phyloP scores from a whole-genome alignment of 1,284 basidiomycete species.

The Pseudozyma hubeiensis region DNA sequence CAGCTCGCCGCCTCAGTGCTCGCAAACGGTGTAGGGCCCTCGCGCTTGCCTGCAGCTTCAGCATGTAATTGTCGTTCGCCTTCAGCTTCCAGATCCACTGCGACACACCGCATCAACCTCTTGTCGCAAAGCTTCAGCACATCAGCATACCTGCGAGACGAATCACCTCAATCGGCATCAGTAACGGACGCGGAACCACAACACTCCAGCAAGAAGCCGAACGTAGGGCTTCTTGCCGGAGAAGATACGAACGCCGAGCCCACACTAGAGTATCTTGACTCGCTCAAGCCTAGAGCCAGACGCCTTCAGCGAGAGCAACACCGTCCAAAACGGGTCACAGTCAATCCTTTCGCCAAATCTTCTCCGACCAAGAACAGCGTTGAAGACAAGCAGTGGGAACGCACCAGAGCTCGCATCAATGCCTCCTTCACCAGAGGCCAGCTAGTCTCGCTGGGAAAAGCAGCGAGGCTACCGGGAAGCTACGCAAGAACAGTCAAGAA shows the following conservation, averaged over 20 bases:
- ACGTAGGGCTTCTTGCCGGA: constrained; percentile 13
- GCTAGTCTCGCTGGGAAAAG: constrained; percentile 23
- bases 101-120: background rate
- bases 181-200: background rate
- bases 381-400: constrained; percentile 48
- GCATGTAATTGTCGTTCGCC: constrained; percentile 17
- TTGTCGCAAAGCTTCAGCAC: constrained; percentile 17
- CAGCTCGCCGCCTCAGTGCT: constrained; percentile 28
- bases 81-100: background rate
- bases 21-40: constrained; percentile 28
- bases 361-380: constrained; percentile 1
- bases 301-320: constrained; percentile 2
- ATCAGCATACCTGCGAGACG: background rate
- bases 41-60: constrained; percentile 17
- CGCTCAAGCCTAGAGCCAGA: constrained; percentile 25
- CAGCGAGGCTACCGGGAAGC: constrained; percentile 34
- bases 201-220: background rate
- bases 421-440: constrained; percentile 48
- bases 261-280: constrained; percentile 46
- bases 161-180: background rate
- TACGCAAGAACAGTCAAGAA: constrained; percentile 26
- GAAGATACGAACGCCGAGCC: constrained; percentile 37
- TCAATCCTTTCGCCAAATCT: constrained; percentile 29
- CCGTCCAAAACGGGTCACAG: constrained; percentile 1
- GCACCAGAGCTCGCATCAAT: constrained; percentile 28